Evolutionary conservation across 345 rosid genomes (phyloP), one percentile per base, ranked within the genome.

Genomic region (Eucalyptus melliodora): DNA sequence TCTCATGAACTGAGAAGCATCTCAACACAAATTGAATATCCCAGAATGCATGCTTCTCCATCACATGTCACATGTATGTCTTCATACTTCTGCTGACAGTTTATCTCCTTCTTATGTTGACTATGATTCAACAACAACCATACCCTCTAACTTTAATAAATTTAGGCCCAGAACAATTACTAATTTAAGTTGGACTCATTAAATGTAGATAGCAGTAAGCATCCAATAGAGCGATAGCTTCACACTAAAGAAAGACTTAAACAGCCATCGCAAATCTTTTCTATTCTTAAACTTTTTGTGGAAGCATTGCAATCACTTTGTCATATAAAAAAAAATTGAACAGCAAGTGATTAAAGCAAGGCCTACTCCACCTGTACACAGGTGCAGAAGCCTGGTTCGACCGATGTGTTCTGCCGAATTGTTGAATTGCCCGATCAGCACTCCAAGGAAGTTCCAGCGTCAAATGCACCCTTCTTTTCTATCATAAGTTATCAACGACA

Each of bases 381-480:
- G 99, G 99, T 82, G 99, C 99, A 88, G 99, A 98, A 90, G 99
- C 97, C 94, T 98, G 99, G 92, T 98, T 98, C 80, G 99, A 98
- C 86, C 99, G 94, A 91, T 97, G 99, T 86, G 99, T 98, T 94
- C 99, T 95, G 89, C 99, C 99, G 91, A 98, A 97, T 90, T 98
- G 99, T 91, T 98, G 99, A 93, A 98, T 98, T 88, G 99, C 99
- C 88, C 99, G 95, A 90, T 98, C 99, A 93, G 99, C 99, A 97
- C 99, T 98, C 99, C 99, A 98, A 65, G 99, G 99, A 92, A 98
- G 99, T 93, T 98, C 99, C 89, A 98, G 88, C 3, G 99, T 98
- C 94, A 98, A 93, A 91, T 98, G 99, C 89, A 97, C 98, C 92
- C 99, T 95, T 94, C 99, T 94, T 91, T 91, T 98, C 99, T 98